phyloP scores from a whole-genome alignment of 176 grass and related monocot genomes.

The Tillandsia leiboldiana region DNA sequence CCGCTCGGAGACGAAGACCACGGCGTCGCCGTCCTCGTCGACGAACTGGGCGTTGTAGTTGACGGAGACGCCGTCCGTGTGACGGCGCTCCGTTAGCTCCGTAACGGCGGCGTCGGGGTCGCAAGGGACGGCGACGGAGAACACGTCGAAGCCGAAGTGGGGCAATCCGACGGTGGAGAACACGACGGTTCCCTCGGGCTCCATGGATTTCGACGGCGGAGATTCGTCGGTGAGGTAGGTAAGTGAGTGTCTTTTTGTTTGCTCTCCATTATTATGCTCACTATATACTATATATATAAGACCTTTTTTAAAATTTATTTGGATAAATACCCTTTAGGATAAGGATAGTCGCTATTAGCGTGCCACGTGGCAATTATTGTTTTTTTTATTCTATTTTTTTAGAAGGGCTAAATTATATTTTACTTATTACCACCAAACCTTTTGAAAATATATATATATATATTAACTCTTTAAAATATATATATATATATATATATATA shows the following conservation, averaged over 20 bases:
- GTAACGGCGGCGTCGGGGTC: not conserved
- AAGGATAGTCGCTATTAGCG: no score
- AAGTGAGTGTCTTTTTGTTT: not conserved
- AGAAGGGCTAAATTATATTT: no score
- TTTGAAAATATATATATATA: no score
- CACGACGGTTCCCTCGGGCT: conserved; percentile 54
- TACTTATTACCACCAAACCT: no score
- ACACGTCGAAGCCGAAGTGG: conserved; percentile 85
- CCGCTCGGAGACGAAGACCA: conserved; percentile 77
- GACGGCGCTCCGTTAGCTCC: conserved; percentile 36
- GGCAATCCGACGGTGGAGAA: conserved; percentile 54
- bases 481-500: no score
- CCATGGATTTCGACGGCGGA: conserved; percentile 30
- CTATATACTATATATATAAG: no score
- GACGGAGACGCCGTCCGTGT: conserved; percentile 70
- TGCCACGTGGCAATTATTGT: no score
- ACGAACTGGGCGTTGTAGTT: conserved; percentile 84
- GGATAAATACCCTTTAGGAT: no score
- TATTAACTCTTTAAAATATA: no score
- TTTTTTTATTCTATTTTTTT: no score
- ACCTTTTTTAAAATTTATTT: no score
- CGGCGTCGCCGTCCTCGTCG: conserved; percentile 40
- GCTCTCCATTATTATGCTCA: no score
- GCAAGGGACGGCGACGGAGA: conserved; percentile 45
- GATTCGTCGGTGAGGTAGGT: not conserved